Conservation (phyloP, 2,329 filamentous ascomycete species). For the Neofusicoccum parvum region DNA sequence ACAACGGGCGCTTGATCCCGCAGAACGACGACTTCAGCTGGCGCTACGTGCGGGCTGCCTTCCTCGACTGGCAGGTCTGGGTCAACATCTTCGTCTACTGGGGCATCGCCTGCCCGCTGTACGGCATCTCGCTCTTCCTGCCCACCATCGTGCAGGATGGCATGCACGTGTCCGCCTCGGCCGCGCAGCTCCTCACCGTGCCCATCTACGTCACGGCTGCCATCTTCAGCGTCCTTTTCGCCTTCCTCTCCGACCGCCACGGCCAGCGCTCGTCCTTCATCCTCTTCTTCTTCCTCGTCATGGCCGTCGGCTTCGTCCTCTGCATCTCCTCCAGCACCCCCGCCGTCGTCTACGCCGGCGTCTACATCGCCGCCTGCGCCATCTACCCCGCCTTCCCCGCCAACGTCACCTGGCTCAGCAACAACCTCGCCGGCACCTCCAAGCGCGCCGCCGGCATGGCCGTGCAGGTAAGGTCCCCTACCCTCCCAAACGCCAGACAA, state of each 20-base stretch:
- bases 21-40: slow-evolving; percentile 5
- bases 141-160: slow-evolving; percentile 24
- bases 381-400: slow-evolving; percentile 38
- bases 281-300: slow-evolving; percentile 34
- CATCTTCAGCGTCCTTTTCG: slow-evolving; percentile 29
- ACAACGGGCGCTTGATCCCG: slow-evolving; percentile 20
- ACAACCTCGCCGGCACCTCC: slow-evolving; percentile 33
- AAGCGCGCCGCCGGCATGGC: slow-evolving; percentile 36
- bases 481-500: too few relatives aligned
- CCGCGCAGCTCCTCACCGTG: slow-evolving; percentile 34
- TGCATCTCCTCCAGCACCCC: slow-evolving; percentile 40
- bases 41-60: background rate
- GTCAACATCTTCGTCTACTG: slow-evolving; percentile 8
- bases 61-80: slow-evolving; percentile 13
- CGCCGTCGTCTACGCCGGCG: slow-evolving; percentile 43
- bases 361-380: slow-evolving; percentile 26
- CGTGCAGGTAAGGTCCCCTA: too few relatives aligned
- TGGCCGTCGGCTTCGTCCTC: slow-evolving; percentile 48
- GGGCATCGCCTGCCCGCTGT: slow-evolving; percentile 26
- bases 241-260: slow-evolving; percentile 30
- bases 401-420: slow-evolving; percentile 34
- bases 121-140: slow-evolving; percentile 40
- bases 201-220: slow-evolving; percentile 31
- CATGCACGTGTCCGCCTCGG: slow-evolving; percentile 31
- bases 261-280: slow-evolving; percentile 33